Conservation (phyloP, 495 filamentous ascomycete species). For the Daldinia loculata region DNA sequence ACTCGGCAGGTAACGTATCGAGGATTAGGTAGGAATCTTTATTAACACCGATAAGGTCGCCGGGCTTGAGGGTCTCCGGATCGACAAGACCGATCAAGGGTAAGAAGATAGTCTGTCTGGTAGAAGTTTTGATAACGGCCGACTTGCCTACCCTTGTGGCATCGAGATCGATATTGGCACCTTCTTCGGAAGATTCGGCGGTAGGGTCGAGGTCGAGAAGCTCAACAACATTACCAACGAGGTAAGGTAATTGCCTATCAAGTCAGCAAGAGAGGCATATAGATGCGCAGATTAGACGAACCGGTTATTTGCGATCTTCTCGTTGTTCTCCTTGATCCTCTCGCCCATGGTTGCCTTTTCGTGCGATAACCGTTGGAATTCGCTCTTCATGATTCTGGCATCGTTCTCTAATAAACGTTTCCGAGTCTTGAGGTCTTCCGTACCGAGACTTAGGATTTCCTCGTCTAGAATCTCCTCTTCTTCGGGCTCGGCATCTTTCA, state of each 20-base stretch:
- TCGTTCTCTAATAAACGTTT: slow-evolving; percentile 94
- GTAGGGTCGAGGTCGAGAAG: slow-evolving; percentile 95
- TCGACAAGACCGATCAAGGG: slow-evolving; percentile 98
- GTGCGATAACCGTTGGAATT: slow-evolving; percentile 91
- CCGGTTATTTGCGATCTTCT: slow-evolving; percentile 99
- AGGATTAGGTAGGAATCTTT: slow-evolving; percentile 99
- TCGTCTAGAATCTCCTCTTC: slow-evolving; percentile 86
- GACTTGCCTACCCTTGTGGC: slow-evolving; percentile 97
- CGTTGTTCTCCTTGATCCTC: slow-evolving; percentile 98
- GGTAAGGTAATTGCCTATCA: slow-evolving; percentile 90
- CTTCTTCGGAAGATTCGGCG: slow-evolving; percentile 94
- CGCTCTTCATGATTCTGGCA: slow-evolving; percentile 97
- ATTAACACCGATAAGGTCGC: slow-evolving; percentile 97
- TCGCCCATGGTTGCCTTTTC: slow-evolving; percentile 95
- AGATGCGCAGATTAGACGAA: slow-evolving; percentile 51
- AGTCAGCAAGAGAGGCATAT: slow-evolving; percentile 10
- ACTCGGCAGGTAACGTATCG: slow-evolving; percentile 98
- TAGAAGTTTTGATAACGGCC: slow-evolving; percentile 99
- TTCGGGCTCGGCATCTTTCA: slow-evolving; percentile 79
- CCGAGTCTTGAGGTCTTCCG: slow-evolving; percentile 89
- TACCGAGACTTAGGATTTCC: slow-evolving; percentile 89
- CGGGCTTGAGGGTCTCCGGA: slow-evolving; percentile 89
- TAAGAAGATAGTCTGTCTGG: slow-evolving; percentile 97
- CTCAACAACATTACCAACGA: slow-evolving; percentile 98
- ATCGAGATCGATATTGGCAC: slow-evolving; percentile 97